Evolutionary conservation across 2,329 filamentous ascomycete genomes (phyloP).

Genomic region (Hyphodiscus sp.): DNA sequence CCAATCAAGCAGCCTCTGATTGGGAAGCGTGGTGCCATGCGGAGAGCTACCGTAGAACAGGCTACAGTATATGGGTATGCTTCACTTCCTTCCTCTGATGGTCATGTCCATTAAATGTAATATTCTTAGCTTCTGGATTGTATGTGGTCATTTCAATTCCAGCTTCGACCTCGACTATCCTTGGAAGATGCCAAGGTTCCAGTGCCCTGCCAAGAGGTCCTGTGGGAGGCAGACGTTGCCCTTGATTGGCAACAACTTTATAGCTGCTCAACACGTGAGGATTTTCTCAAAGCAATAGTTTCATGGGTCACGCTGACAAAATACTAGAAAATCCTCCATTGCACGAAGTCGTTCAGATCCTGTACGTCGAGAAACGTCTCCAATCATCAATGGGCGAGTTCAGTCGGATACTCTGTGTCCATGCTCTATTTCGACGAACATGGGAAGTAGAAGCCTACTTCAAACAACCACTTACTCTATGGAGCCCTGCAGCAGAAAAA

Average conservation of each 20-base stretch:
- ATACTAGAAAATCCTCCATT: conserved; percentile 31
- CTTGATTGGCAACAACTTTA: conserved; percentile 27
- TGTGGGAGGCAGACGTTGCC: conserved; percentile 33
- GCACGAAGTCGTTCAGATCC: conserved; percentile 34
- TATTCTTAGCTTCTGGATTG: conserved; percentile 33
- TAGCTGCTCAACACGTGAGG: conserved; percentile 7
- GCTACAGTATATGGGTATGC: conserved; percentile 36
- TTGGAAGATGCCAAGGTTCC: conserved; percentile 34
- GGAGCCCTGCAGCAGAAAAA: conserved; percentile 37
- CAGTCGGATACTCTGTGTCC: conserved; percentile 40
- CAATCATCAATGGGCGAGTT: conserved; percentile 40
- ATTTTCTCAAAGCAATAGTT: neutral
- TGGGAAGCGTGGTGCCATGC: conserved; percentile 34
- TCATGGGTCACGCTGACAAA: neutral
- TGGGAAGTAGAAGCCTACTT: conserved; percentile 42
- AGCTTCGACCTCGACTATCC: conserved; percentile 28
- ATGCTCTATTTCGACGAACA: conserved; percentile 41
- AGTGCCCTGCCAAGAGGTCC: conserved; percentile 33
- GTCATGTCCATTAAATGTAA: neutral
- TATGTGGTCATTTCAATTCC: conserved; percentile 33
- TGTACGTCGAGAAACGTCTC: conserved; percentile 42
- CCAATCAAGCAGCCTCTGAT: conserved; percentile 1
- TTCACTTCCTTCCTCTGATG: neutral
- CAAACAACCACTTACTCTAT: conserved; percentile 38
- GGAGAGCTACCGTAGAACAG: conserved; percentile 31